A percentile compares a stretch with the other conserved stretches of the same genome.
Conservation (phyloP, 306 rosid genomes). For the Neltuma alba region DNA sequence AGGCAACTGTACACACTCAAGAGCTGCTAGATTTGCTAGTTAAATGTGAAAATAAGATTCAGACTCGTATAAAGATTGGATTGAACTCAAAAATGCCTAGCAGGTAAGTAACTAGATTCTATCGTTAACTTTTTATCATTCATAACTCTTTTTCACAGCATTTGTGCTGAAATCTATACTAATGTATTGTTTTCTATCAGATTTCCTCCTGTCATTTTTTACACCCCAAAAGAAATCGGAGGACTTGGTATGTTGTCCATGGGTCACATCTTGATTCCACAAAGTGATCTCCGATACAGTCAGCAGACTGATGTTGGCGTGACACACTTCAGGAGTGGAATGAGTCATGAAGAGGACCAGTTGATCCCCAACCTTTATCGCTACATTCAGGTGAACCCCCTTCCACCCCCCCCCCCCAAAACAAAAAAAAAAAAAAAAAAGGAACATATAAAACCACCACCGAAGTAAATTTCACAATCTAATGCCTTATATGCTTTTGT, state of each 20-base stretch:
- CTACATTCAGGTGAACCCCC: conserved; percentile 81
- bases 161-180: not conserved
- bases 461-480: not conserved
- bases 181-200: conserved; percentile 44
- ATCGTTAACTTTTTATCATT: not conserved
- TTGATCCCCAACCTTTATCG: conserved; percentile 97
- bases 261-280: conserved; percentile 99
- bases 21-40: conserved; percentile 95
- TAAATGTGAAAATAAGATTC: conserved; percentile 96
- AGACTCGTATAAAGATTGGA: conserved; percentile 97
- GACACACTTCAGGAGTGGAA: conserved; percentile 98
- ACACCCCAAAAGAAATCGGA: conserved; percentile 98
- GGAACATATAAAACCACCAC: not conserved
- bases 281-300: conserved; percentile 95
- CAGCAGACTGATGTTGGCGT: conserved; percentile 99
- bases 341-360: conserved; percentile 99
- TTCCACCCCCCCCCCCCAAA: not conserved
- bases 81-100: conserved; percentile 99
- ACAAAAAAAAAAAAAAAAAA: not conserved
- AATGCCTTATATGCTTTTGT: not conserved
- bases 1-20: conserved; percentile 98
- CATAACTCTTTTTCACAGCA: not conserved
- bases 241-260: conserved; percentile 99
- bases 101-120: conserved; percentile 47
- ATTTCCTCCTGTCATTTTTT: conserved; percentile 98